phyloP scores from a whole-genome alignment of 2,329 filamentous ascomycete genomes.

The Pyrenophora tritici-repentis region DNA sequence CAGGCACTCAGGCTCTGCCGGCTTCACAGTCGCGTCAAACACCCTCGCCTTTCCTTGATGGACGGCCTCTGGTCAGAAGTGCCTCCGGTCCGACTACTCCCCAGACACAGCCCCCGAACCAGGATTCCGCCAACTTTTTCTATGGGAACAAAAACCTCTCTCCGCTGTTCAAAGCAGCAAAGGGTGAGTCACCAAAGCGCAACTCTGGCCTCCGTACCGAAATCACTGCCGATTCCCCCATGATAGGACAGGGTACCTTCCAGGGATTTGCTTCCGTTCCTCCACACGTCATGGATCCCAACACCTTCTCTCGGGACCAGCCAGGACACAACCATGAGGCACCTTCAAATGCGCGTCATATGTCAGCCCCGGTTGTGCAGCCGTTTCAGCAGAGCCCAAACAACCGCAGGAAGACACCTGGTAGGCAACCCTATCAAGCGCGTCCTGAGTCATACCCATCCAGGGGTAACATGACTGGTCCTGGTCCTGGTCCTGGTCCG shows the following conservation, averaged over 20 bases:
- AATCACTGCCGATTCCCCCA: constrained; percentile 43
- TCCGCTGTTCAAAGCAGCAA: constrained; percentile 55
- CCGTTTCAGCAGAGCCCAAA: constrained; percentile 32
- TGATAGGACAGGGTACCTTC: constrained; percentile 28
- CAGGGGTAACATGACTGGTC: constrained; percentile 18
- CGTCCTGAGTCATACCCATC: constrained; percentile 32
- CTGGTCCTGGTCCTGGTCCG: background rate
- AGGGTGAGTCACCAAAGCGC: constrained; percentile 49
- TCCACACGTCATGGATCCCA: constrained; percentile 25
- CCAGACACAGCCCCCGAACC: constrained; percentile 31
- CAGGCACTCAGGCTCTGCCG: constrained; percentile 26
- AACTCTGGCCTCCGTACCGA: constrained; percentile 53
- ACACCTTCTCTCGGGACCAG: constrained; percentile 22
- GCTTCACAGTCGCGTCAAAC: constrained; percentile 37
- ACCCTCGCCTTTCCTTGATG: constrained; percentile 49
- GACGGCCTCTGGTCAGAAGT: constrained; percentile 37
- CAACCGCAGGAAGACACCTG: constrained; percentile 30
- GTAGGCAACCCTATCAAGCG: constrained; percentile 27
- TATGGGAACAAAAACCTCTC: constrained; percentile 56
- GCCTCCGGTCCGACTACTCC: constrained; percentile 44
- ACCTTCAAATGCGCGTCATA: constrained; percentile 25
- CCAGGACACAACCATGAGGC: constrained; percentile 21
- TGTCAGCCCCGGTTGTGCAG: constrained; percentile 34
- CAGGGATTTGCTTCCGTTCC: constrained; percentile 32
- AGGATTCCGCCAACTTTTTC: constrained; percentile 38